phyloP scores from a whole-genome alignment of 352 stramenopile genomes.

The Globisporangium radiosum region DNA sequence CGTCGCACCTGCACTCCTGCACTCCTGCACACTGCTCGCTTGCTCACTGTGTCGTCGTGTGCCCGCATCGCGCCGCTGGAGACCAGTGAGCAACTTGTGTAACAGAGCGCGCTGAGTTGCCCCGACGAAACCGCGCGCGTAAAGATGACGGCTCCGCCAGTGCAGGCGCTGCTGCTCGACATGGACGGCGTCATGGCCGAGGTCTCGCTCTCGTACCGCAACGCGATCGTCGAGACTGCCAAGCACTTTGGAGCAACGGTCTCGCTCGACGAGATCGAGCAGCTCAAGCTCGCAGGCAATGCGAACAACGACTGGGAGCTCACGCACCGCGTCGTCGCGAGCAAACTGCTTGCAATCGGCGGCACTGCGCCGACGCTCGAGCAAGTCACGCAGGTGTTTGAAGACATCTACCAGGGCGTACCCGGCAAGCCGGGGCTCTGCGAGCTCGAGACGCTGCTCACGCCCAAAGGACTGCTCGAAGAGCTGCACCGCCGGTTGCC shows the following conservation, averaged over 20 bases:
- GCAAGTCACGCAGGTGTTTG: conserved; percentile 91
- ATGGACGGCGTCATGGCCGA: conserved; percentile 98
- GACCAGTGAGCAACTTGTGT: background rate
- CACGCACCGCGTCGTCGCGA: conserved; percentile 84
- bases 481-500: conserved; percentile 77
- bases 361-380: conserved; percentile 62
- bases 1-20: background rate
- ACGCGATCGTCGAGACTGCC: conserved; percentile 86
- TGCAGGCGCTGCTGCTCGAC: conserved; percentile 89
- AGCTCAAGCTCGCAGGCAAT: conserved; percentile 90
- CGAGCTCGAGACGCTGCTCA: conserved; percentile 90
- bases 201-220: conserved; percentile 92
- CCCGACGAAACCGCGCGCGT: background rate
- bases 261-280: conserved; percentile 85
- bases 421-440: conserved; percentile 66
- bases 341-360: conserved; percentile 13
- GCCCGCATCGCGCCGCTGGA: conserved; percentile 1
- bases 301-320: conserved; percentile 98
- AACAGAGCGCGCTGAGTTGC: background rate
- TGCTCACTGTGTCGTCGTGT: too few relatives aligned
- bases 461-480: conserved; percentile 72
- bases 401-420: conserved; percentile 93
- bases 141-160: conserved; percentile 10
- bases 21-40: background rate
- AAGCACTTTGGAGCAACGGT: conserved; percentile 83